phyloP scores from a whole-genome alignment of 2,329 filamentous ascomycete genomes.

The Pseudocercospora eumusae region DNA sequence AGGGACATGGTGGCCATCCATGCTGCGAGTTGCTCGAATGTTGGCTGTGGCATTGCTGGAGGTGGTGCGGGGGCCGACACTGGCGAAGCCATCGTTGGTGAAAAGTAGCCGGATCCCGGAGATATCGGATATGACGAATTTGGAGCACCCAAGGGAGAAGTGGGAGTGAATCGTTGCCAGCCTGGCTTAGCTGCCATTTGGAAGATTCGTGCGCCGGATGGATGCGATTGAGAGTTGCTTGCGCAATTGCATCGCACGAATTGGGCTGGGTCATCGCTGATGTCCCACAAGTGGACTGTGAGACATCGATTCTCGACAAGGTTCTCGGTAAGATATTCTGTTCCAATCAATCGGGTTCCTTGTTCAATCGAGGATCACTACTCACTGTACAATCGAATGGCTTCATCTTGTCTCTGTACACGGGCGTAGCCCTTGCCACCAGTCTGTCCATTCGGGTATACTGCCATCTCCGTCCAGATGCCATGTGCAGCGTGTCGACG shows the following conservation, averaged over 20 bases:
- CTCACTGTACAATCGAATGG: conserved; percentile 33
- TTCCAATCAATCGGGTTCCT: conserved; percentile 7
- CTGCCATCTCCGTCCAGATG: conserved; percentile 36
- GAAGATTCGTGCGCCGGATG: conserved; percentile 16
- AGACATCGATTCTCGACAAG: conserved; percentile 28
- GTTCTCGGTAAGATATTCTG: conserved; percentile 34
- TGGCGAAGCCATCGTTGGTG: neutral
- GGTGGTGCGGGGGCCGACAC: conserved; percentile 1
- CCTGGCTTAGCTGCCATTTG: conserved; percentile 23
- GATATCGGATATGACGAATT: conserved; percentile 1
- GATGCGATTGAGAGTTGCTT: conserved; percentile 17
- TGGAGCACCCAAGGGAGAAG: conserved; percentile 18
- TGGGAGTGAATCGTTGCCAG: conserved; percentile 27
- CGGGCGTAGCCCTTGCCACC: conserved; percentile 32
- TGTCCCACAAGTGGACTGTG: conserved; percentile 37
- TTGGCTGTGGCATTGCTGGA: conserved; percentile 4
- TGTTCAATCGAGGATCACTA: conserved; percentile 1
- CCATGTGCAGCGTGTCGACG: conserved; percentile 33
- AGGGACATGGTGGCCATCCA: conserved; percentile 17
- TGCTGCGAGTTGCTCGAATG: conserved; percentile 15
- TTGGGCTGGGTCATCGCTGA: conserved; percentile 20
- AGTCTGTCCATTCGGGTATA: conserved; percentile 28
- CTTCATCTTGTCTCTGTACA: conserved; percentile 33
- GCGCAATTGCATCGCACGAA: conserved; percentile 33
- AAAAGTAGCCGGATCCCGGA: conserved; percentile 11